These are phyloP conservation scores for Draba incana DNA, from an alignment of 345 rosid genomes.

Conservation along the genomic window DNA sequence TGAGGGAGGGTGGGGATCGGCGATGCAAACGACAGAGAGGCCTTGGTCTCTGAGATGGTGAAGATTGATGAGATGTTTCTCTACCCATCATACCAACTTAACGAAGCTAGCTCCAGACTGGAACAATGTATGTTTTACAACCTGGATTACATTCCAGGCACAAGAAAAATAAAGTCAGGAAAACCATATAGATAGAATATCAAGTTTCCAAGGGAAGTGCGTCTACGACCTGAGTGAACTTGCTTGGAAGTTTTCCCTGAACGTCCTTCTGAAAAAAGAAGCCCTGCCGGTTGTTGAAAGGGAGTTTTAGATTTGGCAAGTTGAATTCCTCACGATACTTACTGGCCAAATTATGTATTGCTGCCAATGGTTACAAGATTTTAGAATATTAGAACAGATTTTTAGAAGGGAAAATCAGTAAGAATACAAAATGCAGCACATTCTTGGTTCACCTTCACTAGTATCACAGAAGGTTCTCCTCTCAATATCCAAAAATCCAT, in stretches of 20 bases:
- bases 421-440: conserved; percentile 30
- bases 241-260: conserved; percentile 88
- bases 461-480: conserved; percentile 94
- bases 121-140: conserved; percentile 84
- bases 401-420: conserved; percentile 14
- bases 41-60: conserved; percentile 73
- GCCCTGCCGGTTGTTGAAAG: conserved; percentile 97
- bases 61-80: conserved; percentile 86
- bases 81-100: conserved; percentile 99
- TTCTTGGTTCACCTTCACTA: conserved; percentile 73
- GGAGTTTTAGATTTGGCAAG: conserved; percentile 88
- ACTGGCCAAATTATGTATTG: conserved; percentile 88
- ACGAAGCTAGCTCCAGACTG: conserved; percentile 94
- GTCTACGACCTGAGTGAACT: conserved; percentile 79
- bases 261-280: conserved; percentile 87
- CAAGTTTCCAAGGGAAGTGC: conserved; percentile 22
- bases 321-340: conserved; percentile 86
- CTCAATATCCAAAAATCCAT: conserved; percentile 91
- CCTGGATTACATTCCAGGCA: conserved; percentile 52
- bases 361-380: conserved; percentile 49
- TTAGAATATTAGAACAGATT: conserved; percentile 27
- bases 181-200: conserved; percentile 20
- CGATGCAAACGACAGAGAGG: conserved; percentile 66
- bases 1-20: conserved; percentile 85
- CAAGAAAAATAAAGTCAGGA: conserved; percentile 35